Evolutionary conservation across 202 grass and related monocot species (phyloP).

Genomic region (Schoenoplectus tabernaemontani): DNA sequence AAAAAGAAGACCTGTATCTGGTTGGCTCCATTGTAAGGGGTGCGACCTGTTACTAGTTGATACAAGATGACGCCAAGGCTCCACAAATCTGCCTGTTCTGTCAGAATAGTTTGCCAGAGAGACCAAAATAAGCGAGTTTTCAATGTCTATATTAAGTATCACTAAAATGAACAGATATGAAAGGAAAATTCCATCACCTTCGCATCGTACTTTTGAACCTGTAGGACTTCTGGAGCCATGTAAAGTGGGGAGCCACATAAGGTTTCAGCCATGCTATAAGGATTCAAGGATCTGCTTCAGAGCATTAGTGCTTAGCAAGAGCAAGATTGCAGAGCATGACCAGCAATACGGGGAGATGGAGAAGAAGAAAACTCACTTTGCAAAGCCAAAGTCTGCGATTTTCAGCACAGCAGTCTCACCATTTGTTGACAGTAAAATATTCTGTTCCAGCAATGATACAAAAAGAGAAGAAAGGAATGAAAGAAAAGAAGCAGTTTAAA

Average conservation of each 20-base stretch:
- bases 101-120: not conserved
- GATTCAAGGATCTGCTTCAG: slow-evolving; percentile 50
- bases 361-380: slow-evolving; percentile 59
- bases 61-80: slow-evolving; percentile 92
- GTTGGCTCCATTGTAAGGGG: slow-evolving; percentile 81
- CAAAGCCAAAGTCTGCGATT: slow-evolving; percentile 98
- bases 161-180: slow-evolving; percentile 17
- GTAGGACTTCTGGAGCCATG: slow-evolving; percentile 96
- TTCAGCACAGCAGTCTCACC: slow-evolving; percentile 69
- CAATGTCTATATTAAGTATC: not conserved
- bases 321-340: not conserved
- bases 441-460: slow-evolving; percentile 38
- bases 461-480: not conserved
- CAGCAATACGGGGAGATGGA: not conserved
- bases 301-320: slow-evolving; percentile 11
- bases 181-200: slow-evolving; percentile 45
- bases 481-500: slow-evolving; percentile 16
- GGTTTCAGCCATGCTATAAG: slow-evolving; percentile 64
- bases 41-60: slow-evolving; percentile 88
- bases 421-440: slow-evolving; percentile 77
- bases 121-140: not conserved
- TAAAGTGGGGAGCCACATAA: slow-evolving; percentile 93
- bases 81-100: slow-evolving; percentile 97
- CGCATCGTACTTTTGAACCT: slow-evolving; percentile 87
- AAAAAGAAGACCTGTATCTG: slow-evolving; percentile 68